phyloP scores from a whole-genome alignment of 2,329 filamentous ascomycete species.

The Plectosphaerella cucumerina region DNA sequence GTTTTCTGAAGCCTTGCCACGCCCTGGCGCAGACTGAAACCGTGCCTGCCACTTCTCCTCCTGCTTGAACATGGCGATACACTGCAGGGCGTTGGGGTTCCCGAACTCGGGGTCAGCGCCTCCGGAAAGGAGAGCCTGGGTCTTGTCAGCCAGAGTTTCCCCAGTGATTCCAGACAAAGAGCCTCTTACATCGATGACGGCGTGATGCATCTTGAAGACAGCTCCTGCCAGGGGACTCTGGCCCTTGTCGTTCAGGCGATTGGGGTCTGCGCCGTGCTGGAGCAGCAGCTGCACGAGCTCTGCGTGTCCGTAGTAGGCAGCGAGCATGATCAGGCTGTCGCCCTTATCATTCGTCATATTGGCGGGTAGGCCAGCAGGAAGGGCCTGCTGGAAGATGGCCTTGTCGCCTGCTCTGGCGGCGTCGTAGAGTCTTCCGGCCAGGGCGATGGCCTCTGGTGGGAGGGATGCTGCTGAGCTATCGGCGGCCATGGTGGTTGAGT shows the following conservation, averaged over 20 bases:
- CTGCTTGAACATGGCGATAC: slow-evolving; percentile 48
- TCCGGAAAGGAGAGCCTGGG: slow-evolving; percentile 41
- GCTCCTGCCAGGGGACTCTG: slow-evolving; percentile 69
- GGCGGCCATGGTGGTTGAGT: neutral
- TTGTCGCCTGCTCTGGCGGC: slow-evolving; percentile 58
- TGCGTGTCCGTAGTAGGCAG: slow-evolving; percentile 64
- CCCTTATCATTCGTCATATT: slow-evolving; percentile 72
- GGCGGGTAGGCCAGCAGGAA: slow-evolving; percentile 60
- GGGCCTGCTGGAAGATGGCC: slow-evolving; percentile 55
- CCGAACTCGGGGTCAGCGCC: slow-evolving; percentile 52
- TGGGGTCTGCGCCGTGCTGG: slow-evolving; percentile 60
- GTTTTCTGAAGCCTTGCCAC: slow-evolving; percentile 32
- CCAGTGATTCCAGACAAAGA: no score
- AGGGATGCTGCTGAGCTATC: slow-evolving; percentile 21
- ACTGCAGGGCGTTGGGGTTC: slow-evolving; percentile 42
- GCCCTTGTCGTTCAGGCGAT: slow-evolving; percentile 62
- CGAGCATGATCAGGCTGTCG: slow-evolving; percentile 71
- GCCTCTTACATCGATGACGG: slow-evolving; percentile 51
- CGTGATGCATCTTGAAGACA: slow-evolving; percentile 67
- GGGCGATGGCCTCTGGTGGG: slow-evolving; percentile 60
- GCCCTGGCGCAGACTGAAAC: slow-evolving; percentile 45
- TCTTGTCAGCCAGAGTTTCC: neutral
- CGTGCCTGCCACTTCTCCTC: slow-evolving; percentile 44
- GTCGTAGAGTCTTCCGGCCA: slow-evolving; percentile 64
- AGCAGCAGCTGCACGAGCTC: slow-evolving; percentile 57